Evolutionary conservation across 495 filamentous ascomycete species (phyloP).

Genomic region (Mycothermus thermophilus): DNA sequence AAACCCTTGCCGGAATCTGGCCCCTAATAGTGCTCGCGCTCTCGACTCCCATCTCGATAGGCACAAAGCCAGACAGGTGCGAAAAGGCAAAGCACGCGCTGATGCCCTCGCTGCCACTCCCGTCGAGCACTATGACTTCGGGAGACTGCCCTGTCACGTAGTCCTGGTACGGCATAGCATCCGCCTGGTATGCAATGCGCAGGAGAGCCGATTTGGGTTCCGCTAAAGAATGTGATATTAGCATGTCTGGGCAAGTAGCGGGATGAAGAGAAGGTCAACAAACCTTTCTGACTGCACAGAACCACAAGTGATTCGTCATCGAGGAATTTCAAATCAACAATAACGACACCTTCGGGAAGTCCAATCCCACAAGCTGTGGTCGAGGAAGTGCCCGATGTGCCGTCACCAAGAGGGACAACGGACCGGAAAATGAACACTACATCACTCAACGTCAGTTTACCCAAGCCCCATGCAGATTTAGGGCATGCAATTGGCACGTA

Average conservation of each 20-base stretch:
- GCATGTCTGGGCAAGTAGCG: neutral
- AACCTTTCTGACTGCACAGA: conserved; percentile 29
- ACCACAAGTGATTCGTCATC: conserved; percentile 30
- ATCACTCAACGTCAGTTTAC: conserved; percentile 15
- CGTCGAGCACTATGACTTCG: neutral
- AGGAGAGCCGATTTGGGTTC: conserved; percentile 11
- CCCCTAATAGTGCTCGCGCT: conserved; percentile 20
- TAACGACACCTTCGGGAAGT: conserved; percentile 24
- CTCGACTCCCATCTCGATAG: conserved; percentile 35
- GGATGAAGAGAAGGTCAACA: neutral
- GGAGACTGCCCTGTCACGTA: conserved; percentile 5
- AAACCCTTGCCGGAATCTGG: conserved; percentile 27
- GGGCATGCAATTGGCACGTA: conserved; percentile 6
- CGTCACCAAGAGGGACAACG: conserved; percentile 25
- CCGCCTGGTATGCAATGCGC: conserved; percentile 7
- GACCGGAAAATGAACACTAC: conserved; percentile 36
- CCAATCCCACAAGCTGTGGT: conserved; percentile 21
- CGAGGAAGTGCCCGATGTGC: conserved; percentile 22
- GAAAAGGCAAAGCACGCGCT: conserved; percentile 17
- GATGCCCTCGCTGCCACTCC: neutral
- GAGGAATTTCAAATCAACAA: conserved; percentile 39
- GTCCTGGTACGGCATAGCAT: conserved; percentile 2
- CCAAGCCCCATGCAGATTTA: neutral
- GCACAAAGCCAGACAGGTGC: conserved; percentile 23
- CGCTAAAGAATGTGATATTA: no score